Evolutionary conservation across 2,329 filamentous ascomycete species (phyloP).

Genomic region (Dactylellina sp.): DNA sequence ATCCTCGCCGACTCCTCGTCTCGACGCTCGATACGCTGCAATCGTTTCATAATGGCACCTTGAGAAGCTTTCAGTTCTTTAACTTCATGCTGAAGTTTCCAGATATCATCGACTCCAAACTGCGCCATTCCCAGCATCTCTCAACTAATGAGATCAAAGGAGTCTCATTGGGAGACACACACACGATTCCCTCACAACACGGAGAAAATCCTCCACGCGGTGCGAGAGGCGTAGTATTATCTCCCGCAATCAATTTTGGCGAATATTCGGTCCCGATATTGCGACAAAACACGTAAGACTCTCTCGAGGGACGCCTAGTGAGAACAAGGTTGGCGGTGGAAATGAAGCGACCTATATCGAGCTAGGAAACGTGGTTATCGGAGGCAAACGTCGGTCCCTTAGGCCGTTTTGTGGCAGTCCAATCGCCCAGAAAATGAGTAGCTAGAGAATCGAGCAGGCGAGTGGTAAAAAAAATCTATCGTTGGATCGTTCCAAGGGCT

Average conservation of each 20-base stretch:
- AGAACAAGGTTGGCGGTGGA: slow-evolving; percentile 12
- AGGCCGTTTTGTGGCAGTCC: slow-evolving; percentile 3
- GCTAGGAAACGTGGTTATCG: slow-evolving; percentile 12
- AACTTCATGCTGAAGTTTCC: slow-evolving; percentile 74
- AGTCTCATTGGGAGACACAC: slow-evolving; percentile 57
- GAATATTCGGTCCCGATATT: slow-evolving; percentile 1
- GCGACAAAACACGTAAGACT: slow-evolving; percentile 35
- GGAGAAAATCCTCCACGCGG: slow-evolving; percentile 54
- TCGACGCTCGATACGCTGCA: slow-evolving; percentile 72
- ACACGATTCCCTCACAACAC: slow-evolving; percentile 57
- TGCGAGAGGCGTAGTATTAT: slow-evolving; percentile 45
- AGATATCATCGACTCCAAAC: slow-evolving; percentile 74
- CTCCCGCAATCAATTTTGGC: slow-evolving; percentile 33
- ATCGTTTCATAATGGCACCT: slow-evolving; percentile 72
- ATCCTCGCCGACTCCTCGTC: slow-evolving; percentile 73
- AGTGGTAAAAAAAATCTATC: slow-evolving; percentile 19
- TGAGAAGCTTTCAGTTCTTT: slow-evolving; percentile 72
- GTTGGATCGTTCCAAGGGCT: slow-evolving; percentile 12
- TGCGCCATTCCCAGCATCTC: slow-evolving; percentile 71
- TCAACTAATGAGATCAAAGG: slow-evolving; percentile 45
- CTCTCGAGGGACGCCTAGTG: slow-evolving; percentile 30
- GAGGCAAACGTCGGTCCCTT: slow-evolving; percentile 11
- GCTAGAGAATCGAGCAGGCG: background rate
- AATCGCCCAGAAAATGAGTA: slow-evolving; percentile 16
- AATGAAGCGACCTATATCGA: slow-evolving; percentile 34